A percentile compares a stretch with the other conserved stretches of the same genome.
phyloP scores from a whole-genome alignment of 768 basidiomycete species.

The Fomitopsis pulvina region DNA sequence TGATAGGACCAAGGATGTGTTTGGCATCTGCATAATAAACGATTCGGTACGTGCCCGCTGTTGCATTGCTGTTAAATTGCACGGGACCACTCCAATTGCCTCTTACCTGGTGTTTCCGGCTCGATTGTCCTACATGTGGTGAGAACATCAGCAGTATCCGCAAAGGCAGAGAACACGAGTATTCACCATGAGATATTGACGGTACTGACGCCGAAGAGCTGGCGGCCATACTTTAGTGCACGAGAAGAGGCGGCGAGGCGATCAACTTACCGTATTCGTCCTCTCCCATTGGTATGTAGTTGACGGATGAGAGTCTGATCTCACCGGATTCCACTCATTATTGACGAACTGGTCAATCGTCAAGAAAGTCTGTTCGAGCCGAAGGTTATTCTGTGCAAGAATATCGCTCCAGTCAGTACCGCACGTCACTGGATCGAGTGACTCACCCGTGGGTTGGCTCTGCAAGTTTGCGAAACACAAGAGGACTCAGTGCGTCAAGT shows the following conservation, averaged over 20 bases:
- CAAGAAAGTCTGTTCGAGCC: conserved; percentile 67
- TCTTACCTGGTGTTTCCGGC: conserved; percentile 46
- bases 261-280: conserved; percentile 40
- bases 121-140: conserved; percentile 51
- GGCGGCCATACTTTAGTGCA: not conserved
- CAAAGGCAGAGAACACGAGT: not conserved
- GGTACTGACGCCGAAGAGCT: conserved; percentile 56
- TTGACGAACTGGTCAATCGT: conserved; percentile 50
- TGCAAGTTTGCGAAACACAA: not conserved
- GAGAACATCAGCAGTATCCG: not conserved
- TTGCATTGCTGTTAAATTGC: not conserved
- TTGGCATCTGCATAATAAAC: conserved; percentile 76
- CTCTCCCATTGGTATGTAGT: conserved; percentile 62
- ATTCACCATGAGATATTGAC: conserved; percentile 63
- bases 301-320: conserved; percentile 76
- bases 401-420: not conserved
- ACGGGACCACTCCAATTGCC: not conserved
- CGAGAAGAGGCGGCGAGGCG: not conserved
- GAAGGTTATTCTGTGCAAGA: conserved; percentile 61
- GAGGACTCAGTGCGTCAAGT: no score
- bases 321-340: conserved; percentile 45
- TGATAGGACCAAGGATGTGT: conserved; percentile 54
- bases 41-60: conserved; percentile 67
- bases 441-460: conserved; percentile 66
- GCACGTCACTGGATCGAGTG: not conserved